Evolutionary conservation across 441 rosid species (phyloP), one percentile per base, ranked within the genome.

Genomic region (Bocquillonia castaneifolia): DNA sequence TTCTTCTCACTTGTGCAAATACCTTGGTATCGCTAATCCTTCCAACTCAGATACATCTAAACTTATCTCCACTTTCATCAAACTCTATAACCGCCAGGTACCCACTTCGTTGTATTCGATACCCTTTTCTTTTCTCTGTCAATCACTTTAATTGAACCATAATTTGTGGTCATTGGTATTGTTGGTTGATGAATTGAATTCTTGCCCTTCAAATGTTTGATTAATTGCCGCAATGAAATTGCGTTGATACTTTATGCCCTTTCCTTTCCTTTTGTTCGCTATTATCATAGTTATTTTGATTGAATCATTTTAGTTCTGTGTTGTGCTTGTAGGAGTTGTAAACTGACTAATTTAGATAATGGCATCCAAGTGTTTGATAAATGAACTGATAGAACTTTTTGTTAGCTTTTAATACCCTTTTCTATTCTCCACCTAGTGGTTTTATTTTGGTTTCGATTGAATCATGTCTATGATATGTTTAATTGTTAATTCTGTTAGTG

Each of bases 1-100:
- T 42, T 65, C 76, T 20, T 83, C 84, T 37, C 65, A 79, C 67
- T 56, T 83, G 55, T 83, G 85, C 32, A 77, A 76, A 65, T 82
- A 77, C 74, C 64, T 86, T 18, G 82, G 82, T 28, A 55, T 83
- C 40, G 78, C 72, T 17, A 79, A 77, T 57, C 73, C 80, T 22
- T 45, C 80, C 66, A 72, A 72, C 34, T 73, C 82, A 10, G 83
- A 77, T 20, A 63, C 79, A 18, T 48, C 85, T 39, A 71, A 72
- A 42, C 70, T 81, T 72, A 58, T 83, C 71, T 32, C 87, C 73
- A 74, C 53, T 67, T 85, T 85, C 81, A 69, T 82, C 71, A 85
- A 80, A 77, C 76, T 85, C 72, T 77, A 83, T 67, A 77, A 76
- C 44, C 79, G 78, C n/a, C 74, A 75, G 87, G 89, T 85, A 6